Base-by-base conservation (phyloP, 106 monocot species). In the Acorus calamus region DNA sequence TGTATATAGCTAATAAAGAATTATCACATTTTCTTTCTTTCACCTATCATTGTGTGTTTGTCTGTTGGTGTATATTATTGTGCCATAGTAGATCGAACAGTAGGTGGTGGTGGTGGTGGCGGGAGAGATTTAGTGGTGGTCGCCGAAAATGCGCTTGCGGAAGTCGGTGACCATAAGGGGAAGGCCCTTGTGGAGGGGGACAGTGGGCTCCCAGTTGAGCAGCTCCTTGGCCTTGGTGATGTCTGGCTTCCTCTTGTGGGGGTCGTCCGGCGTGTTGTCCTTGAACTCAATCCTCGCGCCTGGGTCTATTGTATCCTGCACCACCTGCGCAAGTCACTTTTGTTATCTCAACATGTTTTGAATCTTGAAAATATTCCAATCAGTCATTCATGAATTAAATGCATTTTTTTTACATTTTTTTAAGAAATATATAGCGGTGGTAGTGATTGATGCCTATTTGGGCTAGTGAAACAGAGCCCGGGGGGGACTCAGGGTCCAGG, bases 221-320 rank as follows among this genome's bases (percentile, higher is more conserved):
- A 75, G 47, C 66, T 84, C 81, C 65, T 92, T 87, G 46, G 92
- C 92, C 52, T 74, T 73, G 65, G 79, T 62, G 61, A 92, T 92
- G 75, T 92, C 84, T 4, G 92, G 92, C 61, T 82, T 87, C 66
- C 92, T 70, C 72, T 82, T 92, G 81, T 92, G 92, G 6, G 92
- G 92, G 60, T 87, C 92, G 44, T 92, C 92, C 60, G 76, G 74
- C 3, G 92, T 92, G 84, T 92, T 92, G 13, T 69, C 49, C 11
- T 74, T 76, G 74, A 92, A 92, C 71, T 74, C 78, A 55, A 92
- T 92, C 58, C 62, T 64, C 2, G 92, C 92, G 44, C 78, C 75
- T 3, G 81, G 81, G 51, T 92, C 92, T 3, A 92, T 92, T 0
- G 84, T 84, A 60, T 92, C 92, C 51, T 84, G 86, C 10, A 92